Conservation (phyloP, 371 early-diverging fungal genomes). For the Mortierella sp. region DNA sequence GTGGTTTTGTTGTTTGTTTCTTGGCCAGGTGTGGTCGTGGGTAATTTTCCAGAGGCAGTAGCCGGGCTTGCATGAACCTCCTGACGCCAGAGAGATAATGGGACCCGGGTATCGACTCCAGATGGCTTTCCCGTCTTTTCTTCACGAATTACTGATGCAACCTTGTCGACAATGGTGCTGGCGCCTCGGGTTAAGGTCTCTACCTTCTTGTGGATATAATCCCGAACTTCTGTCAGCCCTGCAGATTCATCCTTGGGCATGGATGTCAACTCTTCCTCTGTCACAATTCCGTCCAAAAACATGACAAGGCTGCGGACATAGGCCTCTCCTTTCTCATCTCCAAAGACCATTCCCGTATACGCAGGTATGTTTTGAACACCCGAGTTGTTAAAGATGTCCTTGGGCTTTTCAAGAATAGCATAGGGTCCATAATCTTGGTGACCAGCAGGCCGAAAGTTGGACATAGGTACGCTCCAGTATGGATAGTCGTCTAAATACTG, state of each 20-base stretch:
- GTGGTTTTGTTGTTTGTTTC: background rate
- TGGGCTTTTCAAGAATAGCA: constrained; percentile 51
- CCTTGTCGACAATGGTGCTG: constrained; percentile 49
- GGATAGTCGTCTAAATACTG: constrained; percentile 55
- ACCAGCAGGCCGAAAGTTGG: constrained; percentile 51
- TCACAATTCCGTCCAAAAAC: constrained; percentile 62
- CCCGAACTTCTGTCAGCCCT: constrained; percentile 31
- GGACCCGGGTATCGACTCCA: constrained; percentile 30
- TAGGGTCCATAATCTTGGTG: constrained; percentile 68
- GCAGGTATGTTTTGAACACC: constrained; percentile 61
- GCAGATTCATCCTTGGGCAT: constrained; percentile 17
- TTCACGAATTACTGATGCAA: constrained; percentile 35
- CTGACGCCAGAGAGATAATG: constrained; percentile 31
- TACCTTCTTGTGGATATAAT: constrained; percentile 30
- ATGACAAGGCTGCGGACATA: constrained; percentile 70
- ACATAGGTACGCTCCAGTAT: constrained; percentile 39
- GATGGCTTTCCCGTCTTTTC: constrained; percentile 21
- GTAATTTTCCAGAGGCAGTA: no score
- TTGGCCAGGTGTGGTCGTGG: background rate
- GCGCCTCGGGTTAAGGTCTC: constrained; percentile 44
- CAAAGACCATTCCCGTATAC: constrained; percentile 67
- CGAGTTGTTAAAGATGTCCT: constrained; percentile 11
- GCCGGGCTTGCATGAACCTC: background rate
- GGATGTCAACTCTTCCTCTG: constrained; percentile 9
- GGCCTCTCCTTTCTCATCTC: constrained; percentile 71